phyloP scores from a whole-genome alignment of 768 basidiomycete species.

The Rhodotorula babjevae region DNA sequence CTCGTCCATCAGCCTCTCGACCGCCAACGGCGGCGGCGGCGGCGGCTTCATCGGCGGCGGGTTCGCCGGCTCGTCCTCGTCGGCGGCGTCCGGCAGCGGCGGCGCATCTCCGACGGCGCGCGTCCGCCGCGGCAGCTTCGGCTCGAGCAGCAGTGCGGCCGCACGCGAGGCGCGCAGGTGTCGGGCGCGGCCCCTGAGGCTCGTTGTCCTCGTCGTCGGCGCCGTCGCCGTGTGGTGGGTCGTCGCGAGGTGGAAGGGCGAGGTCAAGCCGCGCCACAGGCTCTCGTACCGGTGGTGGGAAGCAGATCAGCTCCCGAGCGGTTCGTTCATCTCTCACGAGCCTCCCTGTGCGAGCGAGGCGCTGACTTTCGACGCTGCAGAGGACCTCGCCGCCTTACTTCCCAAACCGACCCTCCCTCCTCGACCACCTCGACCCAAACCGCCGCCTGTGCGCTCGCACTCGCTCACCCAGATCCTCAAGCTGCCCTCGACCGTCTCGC shows the following conservation, averaged over 20 bases:
- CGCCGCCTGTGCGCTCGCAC: constrained; percentile 13
- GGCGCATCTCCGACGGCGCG: background rate
- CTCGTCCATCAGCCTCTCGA: background rate
- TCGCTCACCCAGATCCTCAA: constrained; percentile 25
- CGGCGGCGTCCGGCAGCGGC: background rate
- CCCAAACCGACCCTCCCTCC: constrained; percentile 17
- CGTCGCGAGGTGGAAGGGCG: background rate
- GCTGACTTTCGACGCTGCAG: background rate
- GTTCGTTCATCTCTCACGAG: background rate
- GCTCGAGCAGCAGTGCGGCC: background rate
- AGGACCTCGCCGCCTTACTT: constrained; percentile 16
- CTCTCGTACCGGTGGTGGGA: constrained; percentile 33
- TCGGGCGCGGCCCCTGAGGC: background rate
- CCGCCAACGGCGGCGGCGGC: background rate
- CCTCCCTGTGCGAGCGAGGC: background rate
- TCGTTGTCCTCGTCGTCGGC: background rate
- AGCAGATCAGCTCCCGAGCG: background rate
- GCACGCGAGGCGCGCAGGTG: background rate
- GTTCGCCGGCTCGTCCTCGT: background rate
- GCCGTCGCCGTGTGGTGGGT: background rate
- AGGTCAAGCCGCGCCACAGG: background rate
- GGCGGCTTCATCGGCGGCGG: background rate
- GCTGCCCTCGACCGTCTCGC: constrained; percentile 20
- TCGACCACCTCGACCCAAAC: constrained; percentile 11
- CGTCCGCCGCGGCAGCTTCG: background rate